phyloP scores from a whole-genome alignment of 2,329 filamentous ascomycete genomes.

The Thielaviopsis euricoi region DNA sequence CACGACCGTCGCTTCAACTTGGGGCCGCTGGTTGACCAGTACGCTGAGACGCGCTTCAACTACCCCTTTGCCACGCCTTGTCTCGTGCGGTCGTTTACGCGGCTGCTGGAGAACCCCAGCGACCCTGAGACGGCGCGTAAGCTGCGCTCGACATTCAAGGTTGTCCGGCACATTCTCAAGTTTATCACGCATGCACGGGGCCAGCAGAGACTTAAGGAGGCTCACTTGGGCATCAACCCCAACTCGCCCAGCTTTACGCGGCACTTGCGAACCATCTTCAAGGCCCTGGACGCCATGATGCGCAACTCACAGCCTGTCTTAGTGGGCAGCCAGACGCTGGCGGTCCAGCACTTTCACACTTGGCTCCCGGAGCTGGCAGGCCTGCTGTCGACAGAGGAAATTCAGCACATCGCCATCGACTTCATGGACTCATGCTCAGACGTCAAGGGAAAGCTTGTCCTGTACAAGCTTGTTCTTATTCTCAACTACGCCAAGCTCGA shows the following conservation, averaged over 20 bases:
- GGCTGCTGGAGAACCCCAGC: slow-evolving; percentile 65
- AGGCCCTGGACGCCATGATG: slow-evolving; percentile 80
- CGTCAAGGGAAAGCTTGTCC: slow-evolving; percentile 76
- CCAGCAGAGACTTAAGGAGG: slow-evolving; percentile 79
- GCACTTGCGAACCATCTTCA: slow-evolving; percentile 75
- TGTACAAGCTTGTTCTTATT: slow-evolving; percentile 86
- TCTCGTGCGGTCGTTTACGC: slow-evolving; percentile 69
- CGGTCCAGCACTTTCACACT: slow-evolving; percentile 90
- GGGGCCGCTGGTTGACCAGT: slow-evolving; percentile 77
- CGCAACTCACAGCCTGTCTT: slow-evolving; percentile 68
- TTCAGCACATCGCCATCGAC: slow-evolving; percentile 77
- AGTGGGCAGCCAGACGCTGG: slow-evolving; percentile 84
- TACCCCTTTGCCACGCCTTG: slow-evolving; percentile 86
- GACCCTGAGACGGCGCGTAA: slow-evolving; percentile 72
- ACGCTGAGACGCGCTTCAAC: slow-evolving; percentile 76
- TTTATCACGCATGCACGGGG: slow-evolving; percentile 83
- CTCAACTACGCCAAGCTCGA: slow-evolving; percentile 76
- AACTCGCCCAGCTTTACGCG: slow-evolving; percentile 59
- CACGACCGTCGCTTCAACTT: slow-evolving; percentile 90
- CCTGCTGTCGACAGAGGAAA: slow-evolving; percentile 64
- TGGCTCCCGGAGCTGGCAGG: slow-evolving; percentile 86
- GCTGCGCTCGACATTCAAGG: slow-evolving; percentile 83
- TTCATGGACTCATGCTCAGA: slow-evolving; percentile 82
- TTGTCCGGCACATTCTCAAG: slow-evolving; percentile 80
- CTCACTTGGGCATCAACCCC: slow-evolving; percentile 67